Evolutionary conservation across 2,329 filamentous ascomycete species (phyloP).

Genomic region (Fusarium mangiferae): DNA sequence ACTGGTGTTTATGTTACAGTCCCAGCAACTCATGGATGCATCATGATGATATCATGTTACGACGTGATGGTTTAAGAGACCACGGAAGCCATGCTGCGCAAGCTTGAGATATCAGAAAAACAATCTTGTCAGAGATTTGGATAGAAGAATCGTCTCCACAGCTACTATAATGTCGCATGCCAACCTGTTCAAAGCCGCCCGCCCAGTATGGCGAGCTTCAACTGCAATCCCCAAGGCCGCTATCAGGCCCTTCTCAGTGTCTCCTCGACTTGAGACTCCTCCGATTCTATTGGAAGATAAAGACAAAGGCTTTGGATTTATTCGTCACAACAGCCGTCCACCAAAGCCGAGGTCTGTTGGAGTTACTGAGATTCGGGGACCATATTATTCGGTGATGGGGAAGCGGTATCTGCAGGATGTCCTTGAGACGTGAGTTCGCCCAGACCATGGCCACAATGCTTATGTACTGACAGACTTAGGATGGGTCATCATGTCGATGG

Average conservation of each 20-base stretch:
- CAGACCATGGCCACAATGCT: too few relatives aligned
- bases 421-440: constrained; percentile 59
- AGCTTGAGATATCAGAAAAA: background rate
- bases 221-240: background rate
- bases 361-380: constrained; percentile 66
- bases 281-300: constrained; percentile 4
- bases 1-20: background rate
- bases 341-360: constrained; percentile 60
- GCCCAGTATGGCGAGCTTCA: background rate
- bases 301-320: constrained; percentile 46
- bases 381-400: constrained; percentile 66
- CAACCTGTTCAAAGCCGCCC: background rate
- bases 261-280: background rate
- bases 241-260: background rate
- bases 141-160: rapidly evolving
- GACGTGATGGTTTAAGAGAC: background rate
- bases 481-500: constrained; percentile 66
- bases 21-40: background rate
- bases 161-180: background rate
- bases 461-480: constrained; percentile 16
- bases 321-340: constrained; percentile 59
- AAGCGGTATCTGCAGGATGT: constrained; percentile 63
- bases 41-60: constrained; percentile 18
- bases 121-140: background rate
- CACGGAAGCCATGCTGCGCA: too few relatives aligned